Conservation (phyloP, 192 early-diverging fungal species). For the Coemansia sp. region DNA sequence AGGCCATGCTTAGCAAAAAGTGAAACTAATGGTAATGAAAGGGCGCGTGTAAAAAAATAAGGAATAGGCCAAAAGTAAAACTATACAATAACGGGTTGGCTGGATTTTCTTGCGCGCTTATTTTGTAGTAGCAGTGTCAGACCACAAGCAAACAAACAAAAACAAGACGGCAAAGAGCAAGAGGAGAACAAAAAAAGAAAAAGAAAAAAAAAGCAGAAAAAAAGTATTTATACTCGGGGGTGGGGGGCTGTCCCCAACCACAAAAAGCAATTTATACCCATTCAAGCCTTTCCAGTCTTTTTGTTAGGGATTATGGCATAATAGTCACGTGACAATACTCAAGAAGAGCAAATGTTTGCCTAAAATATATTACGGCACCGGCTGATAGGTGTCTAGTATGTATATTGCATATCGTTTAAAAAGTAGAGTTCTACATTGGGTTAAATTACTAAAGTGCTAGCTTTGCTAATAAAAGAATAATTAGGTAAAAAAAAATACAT, state of each 20-base stretch:
- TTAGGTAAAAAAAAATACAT: neutral
- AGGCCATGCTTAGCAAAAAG: slow-evolving; percentile 32
- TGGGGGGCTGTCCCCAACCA: slow-evolving; percentile 1
- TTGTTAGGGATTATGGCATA: neutral
- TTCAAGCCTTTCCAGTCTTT: neutral
- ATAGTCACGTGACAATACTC: neutral
- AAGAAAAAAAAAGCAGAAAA: slow-evolving; percentile 4
- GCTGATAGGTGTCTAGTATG: neutral
- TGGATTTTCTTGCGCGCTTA: neutral
- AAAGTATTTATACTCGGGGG: slow-evolving; percentile 11
- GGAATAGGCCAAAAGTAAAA: slow-evolving; percentile 3
- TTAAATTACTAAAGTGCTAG: neutral
- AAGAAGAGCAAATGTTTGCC: neutral
- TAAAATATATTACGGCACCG: neutral
- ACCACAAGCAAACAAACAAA: neutral
- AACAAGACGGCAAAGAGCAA: slow-evolving; percentile 12
- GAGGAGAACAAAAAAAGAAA: slow-evolving; percentile 10
- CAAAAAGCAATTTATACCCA: slow-evolving; percentile 1
- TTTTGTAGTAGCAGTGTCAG: slow-evolving; percentile 8
- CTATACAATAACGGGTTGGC: slow-evolving; percentile 8
- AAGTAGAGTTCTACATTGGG: too few relatives aligned
- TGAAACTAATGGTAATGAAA: neutral
- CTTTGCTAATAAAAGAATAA: neutral
- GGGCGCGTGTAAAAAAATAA: neutral
- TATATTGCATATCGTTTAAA: neutral